These are phyloP conservation scores for Pythium angustatum DNA, from an alignment of 352 stramenopile species.

Conservation along the genomic window DNA sequence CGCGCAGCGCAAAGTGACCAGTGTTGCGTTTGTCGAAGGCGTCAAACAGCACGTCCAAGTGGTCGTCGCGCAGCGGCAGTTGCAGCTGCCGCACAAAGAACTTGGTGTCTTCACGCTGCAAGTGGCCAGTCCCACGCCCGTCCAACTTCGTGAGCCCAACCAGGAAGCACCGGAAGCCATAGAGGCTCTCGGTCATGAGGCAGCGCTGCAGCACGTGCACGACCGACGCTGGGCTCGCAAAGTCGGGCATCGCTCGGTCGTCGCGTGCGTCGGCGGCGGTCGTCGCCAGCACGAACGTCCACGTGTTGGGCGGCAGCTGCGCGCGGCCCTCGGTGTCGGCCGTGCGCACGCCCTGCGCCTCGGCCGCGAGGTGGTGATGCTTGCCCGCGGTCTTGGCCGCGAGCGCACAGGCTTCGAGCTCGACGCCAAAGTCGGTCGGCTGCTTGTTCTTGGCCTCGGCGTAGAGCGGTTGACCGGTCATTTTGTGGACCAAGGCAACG, in stretches of 20 bases:
- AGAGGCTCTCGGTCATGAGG: conserved; percentile 56
- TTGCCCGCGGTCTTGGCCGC: conserved; percentile 55
- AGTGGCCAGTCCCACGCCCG: conserved; percentile 44
- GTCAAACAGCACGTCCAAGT: conserved; percentile 72
- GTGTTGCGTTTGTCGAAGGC: conserved; percentile 68
- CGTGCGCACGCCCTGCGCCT: conserved; percentile 57
- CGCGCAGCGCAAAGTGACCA: conserved; percentile 53
- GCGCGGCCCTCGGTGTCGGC: conserved; percentile 63
- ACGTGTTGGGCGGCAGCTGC: conserved; percentile 56
- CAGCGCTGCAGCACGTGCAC: conserved; percentile 56
- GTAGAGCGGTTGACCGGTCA: conserved; percentile 72
- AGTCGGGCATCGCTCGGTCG: conserved; percentile 43
- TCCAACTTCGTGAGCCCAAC: conserved; percentile 45
- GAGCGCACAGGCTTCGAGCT: conserved; percentile 69
- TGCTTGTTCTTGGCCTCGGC: conserved; percentile 57
- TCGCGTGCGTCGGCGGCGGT: conserved; percentile 45
- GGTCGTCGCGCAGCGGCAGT: conserved; percentile 68
- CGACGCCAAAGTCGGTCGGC: conserved; percentile 77
- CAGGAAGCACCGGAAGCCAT: conserved; percentile 58
- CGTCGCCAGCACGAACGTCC: conserved; percentile 59
- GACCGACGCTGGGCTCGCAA: conserved; percentile 42
- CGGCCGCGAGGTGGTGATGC: conserved; percentile 65
- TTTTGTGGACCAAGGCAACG: conserved; percentile 79
- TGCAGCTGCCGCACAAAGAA: conserved; percentile 53
- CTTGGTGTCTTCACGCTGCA: conserved; percentile 71